Evolutionary conservation across 495 filamentous ascomycete species (phyloP).

Genomic region (Penicillium robsamsonii): DNA sequence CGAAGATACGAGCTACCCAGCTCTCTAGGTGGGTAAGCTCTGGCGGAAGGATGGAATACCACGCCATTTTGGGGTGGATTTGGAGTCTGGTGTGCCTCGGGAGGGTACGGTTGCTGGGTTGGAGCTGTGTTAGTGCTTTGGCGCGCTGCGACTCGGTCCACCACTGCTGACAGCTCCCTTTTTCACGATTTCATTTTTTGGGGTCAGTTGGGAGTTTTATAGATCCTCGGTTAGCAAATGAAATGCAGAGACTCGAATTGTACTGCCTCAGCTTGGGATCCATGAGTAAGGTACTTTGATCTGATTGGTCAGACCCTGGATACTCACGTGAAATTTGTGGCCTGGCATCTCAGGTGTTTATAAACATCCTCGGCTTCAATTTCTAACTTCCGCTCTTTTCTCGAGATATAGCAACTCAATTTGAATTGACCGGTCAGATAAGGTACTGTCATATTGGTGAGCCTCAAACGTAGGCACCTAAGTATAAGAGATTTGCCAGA

Average conservation of each 20-base stretch:
- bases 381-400: not conserved
- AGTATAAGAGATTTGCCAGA: too few relatives aligned
- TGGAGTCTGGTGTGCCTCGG: slow-evolving; percentile 2
- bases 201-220: not conserved
- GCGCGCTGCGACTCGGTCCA: not conserved
- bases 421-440: too few relatives aligned
- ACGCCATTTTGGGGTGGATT: slow-evolving; percentile 47
- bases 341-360: not conserved
- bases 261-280: not conserved
- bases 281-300: not conserved
- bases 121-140: not conserved
- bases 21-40: slow-evolving; percentile 56
- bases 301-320: not conserved
- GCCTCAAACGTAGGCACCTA: too few relatives aligned
- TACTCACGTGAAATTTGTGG: not conserved
- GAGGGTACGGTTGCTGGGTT: slow-evolving; percentile 8
- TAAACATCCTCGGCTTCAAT: not conserved
- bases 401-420: too few relatives aligned
- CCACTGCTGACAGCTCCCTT: not conserved
- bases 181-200: not conserved
- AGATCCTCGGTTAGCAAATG: not conserved
- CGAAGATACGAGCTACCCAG: slow-evolving; percentile 64
- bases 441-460: too few relatives aligned
- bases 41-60: slow-evolving; percentile 63
- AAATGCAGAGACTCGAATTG: not conserved